Evolutionary conservation across 345 rosid species (phyloP), one percentile per base, ranked within the genome.

Genomic region (Eucalyptus marginata): DNA sequence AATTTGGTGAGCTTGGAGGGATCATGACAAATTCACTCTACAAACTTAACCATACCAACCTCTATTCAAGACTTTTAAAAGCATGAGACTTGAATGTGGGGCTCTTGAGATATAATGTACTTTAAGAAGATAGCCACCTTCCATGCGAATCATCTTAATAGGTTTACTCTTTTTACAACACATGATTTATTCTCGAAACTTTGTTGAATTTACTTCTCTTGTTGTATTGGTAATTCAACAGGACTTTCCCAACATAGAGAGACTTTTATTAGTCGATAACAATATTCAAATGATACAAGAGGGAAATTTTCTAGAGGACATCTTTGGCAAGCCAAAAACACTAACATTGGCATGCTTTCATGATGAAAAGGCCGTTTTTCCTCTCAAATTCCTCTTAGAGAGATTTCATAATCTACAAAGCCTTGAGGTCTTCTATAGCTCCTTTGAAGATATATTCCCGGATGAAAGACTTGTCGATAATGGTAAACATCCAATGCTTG

Each of bases 401-500:
- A 62, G 8, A 62, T 62, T 13, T 27, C 16, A 27, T 0, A 62
- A 27, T 62, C 15, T 62, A 62, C 31, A 27, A 2, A 62, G 16
- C 4, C 17, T 62, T 6, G 68, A 62, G 33, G 15, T 62, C 4
- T 62, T 62, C 0, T 62, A 8, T 62, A 24, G 68, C 31, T 62
- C 68, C 33, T 62, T 62, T 27, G 33, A 27, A 27, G 33, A 62
- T 5, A 3, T 62, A 27, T 62, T 62, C 33, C 3, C 0, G 0
- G 8, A 62, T 1, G 8, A 27, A 62, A 16, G 31, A 1, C 33
- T 62, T 62, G 17, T 62, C 6, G 33, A 62, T 0, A 0, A 62
- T 1, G 8, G 68, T 0, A 62, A 62, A 62, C 33, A 62, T 62
- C 4, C 1, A 0, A 1, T 62, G 33, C 33, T 29, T 12, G 8